These are phyloP conservation scores for Backusella morwellensis DNA, from an alignment of 192 early-diverging fungal genomes.

Conservation along the genomic window DNA sequence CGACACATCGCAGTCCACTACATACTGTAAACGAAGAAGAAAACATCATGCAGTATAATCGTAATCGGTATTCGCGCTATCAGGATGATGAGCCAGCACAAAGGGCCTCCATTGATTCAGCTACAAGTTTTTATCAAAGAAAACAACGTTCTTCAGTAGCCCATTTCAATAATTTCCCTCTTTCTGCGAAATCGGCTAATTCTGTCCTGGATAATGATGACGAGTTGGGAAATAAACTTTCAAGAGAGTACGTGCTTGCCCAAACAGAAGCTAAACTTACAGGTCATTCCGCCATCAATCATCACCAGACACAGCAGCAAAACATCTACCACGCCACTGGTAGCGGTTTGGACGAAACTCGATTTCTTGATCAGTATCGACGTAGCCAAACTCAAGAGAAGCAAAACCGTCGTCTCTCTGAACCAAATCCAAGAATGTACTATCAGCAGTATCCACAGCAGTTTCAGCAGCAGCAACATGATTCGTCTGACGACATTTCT, in stretches of 20 bases:
- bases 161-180: slow-evolving; percentile 18
- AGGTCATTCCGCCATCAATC: not conserved
- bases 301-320: not conserved
- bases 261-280: not conserved
- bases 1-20: slow-evolving; percentile 6
- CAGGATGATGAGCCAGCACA: not conserved
- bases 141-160: slow-evolving; percentile 16
- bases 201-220: not conserved
- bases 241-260: not conserved
- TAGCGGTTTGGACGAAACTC: slow-evolving; percentile 32
- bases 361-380: slow-evolving; percentile 21
- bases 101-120: not conserved
- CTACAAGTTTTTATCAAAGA: not conserved
- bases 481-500: not conserved
- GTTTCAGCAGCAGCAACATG: not conserved
- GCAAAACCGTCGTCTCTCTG: slow-evolving; percentile 25
- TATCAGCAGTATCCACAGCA: not conserved
- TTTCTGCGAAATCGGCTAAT: not conserved
- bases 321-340: slow-evolving; percentile 16
- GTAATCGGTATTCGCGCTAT: too few relatives aligned
- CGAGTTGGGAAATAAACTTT: not conserved
- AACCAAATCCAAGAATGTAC: slow-evolving; percentile 20
- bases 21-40: slow-evolving; percentile 30
- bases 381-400: not conserved
- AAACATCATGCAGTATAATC: not conserved